Evolutionary conservation across 306 rosid genomes (phyloP).

Genomic region (Oxytropis ochrocephala): DNA sequence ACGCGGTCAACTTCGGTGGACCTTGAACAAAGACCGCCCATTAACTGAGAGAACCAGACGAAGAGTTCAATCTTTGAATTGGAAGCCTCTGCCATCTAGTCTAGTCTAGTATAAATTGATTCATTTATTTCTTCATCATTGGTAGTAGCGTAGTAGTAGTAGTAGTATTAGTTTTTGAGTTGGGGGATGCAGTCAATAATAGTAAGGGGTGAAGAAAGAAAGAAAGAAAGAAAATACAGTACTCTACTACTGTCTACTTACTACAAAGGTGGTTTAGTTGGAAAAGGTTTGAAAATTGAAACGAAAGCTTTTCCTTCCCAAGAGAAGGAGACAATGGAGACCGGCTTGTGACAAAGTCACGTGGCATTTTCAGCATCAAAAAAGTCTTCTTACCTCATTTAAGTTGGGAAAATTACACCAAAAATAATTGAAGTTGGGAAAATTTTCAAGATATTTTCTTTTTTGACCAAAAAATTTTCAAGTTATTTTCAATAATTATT

Average conservation of each 20-base stretch:
- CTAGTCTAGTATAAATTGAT: not conserved
- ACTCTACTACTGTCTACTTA: not conserved
- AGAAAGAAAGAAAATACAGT: too few species aligned
- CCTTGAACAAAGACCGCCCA: conserved; percentile 62
- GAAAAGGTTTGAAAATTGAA: not conserved
- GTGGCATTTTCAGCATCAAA: not conserved
- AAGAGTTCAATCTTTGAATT: conserved; percentile 23
- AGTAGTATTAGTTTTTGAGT: not conserved
- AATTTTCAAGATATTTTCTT: too few species aligned
- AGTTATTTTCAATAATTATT: too few species aligned
- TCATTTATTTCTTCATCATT: not conserved
- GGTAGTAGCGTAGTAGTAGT: too few species aligned
- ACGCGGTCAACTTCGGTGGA: conserved; percentile 20
- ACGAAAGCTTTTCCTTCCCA: not conserved
- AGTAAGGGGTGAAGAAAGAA: not conserved
- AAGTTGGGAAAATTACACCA: too few species aligned
- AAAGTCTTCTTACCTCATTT: not conserved
- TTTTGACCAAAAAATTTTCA: too few species aligned
- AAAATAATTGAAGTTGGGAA: too few species aligned
- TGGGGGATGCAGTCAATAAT: not conserved
- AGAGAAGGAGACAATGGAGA: not conserved
- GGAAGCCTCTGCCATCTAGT: conserved; percentile 6
- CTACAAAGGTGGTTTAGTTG: too few species aligned
- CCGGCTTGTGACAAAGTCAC: not conserved
- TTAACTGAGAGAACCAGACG: conserved; percentile 23